A percentile compares a stretch with the other conserved stretches of the same genome.
These are phyloP conservation scores for Aristolochia contorta DNA, from an alignment of 164 flowering plant genomes.

Conservation along the genomic window DNA sequence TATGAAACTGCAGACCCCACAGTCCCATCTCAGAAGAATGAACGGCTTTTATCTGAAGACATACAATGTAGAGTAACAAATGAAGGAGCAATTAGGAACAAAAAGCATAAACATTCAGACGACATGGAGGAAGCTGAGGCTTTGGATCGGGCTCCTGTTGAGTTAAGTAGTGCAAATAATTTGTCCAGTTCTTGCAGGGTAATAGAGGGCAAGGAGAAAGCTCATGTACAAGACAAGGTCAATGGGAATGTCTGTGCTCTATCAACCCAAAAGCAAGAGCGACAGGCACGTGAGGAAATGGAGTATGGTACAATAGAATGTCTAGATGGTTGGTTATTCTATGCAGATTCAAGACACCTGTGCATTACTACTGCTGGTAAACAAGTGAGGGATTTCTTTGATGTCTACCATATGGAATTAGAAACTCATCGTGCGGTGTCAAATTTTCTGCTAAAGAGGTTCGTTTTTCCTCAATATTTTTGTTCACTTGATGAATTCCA, in stretches of 20 bases:
- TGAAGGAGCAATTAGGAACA: neutral
- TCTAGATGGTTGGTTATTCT: conserved; percentile 39
- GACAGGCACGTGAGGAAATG: conserved; percentile 3
- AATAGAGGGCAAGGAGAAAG: conserved; percentile 7
- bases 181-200: neutral
- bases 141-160: too few relatives aligned
- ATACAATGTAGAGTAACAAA: too few relatives aligned
- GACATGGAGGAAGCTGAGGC: too few relatives aligned
- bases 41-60: neutral
- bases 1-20: conserved; percentile 8
- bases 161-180: too few relatives aligned
- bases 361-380: conserved; percentile 44
- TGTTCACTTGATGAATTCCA: neutral
- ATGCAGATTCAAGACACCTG: conserved; percentile 28
- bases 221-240: conserved; percentile 4
- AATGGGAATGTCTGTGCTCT: conserved; percentile 4
- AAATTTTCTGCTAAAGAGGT: conserved; percentile 12
- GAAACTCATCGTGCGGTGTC: conserved; percentile 10
- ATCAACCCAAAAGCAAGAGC: conserved; percentile 11
- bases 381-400: conserved; percentile 24
- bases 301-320: conserved; percentile 14
- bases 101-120: too few relatives aligned
- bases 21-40: neutral
- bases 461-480: neutral
- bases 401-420: conserved; percentile 8